Evolutionary conservation across 2,329 filamentous ascomycete genomes (phyloP), one percentile per base, ranked within the genome.

Genomic region (Cladosporium sp.): DNA sequence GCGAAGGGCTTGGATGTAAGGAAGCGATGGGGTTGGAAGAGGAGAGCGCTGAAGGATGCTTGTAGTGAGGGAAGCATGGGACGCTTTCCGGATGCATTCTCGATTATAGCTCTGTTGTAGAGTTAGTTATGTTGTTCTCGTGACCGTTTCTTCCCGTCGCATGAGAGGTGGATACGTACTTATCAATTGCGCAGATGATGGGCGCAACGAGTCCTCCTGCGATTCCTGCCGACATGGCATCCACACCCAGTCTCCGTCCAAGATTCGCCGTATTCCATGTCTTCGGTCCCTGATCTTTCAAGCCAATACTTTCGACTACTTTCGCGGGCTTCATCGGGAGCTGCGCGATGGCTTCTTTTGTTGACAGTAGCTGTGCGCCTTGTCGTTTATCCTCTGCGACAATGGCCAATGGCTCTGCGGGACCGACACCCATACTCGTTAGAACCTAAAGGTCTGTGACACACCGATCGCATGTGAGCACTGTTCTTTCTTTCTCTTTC

Each of bases 111-210:
- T 74, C 89, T 91, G 69, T 23, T 53, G 69, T 2, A 5, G 13
- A 14, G 58, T 66, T 34, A 66, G 64, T 39, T 14, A 30, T 54
- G 16, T 16, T 0, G 8, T 32, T 54, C 1, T 14, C 18, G 10
- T 30, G 16, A n/a, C 7, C 13, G 25, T 32, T 3, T 43, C 18
- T 1, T 14, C 14, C 2, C 18, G 14, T 18, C 26, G 28, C 26
- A 32, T 28, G 30, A 30, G 13, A 51, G 23, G 13, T 39, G 28
- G 23, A 23, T 30, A 73, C 81, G 67, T 81, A 93, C 91, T 90
- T 88, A 78, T 97, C 93, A 78, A 97, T 95, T 70, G 95, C 89
- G 43, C 90, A 91, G 68, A 97, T 94, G 46, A 96, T 76, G 1
- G 93, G 93, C 63, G 93, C 92, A 57, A 97, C 90, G 67, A 95